Base-by-base conservation (phyloP, 495 filamentous ascomycete genomes). In the Hyaloscypha hepaticicola region DNA sequence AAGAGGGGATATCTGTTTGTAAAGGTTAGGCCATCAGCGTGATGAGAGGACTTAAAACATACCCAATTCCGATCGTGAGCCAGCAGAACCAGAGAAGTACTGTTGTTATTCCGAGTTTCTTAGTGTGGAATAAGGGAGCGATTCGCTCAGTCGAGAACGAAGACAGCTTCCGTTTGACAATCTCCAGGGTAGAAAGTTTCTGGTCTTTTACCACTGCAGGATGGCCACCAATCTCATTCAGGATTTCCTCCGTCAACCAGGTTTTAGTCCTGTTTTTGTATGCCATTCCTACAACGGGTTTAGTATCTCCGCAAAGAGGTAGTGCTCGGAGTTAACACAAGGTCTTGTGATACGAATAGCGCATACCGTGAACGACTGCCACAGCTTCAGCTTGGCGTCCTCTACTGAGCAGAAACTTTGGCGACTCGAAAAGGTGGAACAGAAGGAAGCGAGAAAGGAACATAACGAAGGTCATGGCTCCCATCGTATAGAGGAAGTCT, bases 381-480 rank as follows among this genome's bases (percentile, higher is more conserved):
- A 92, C 90, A 8, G 90, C 91, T 66, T 91, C 86, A 5, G 83
- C 79, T 70, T 93, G 88, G 14, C 88, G 85, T 16, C 89, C 90
- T n/a, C 82, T 78, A 1, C 86, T 87, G 21, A 94, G 82, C n/a
- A 93, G 76, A 69, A 81, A 94, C 71, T 96, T 96, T 25, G 91
- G 91, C 3, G 89, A 92, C 70, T 96, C 91, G 74, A 87, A 91
- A 22, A 96, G 82, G 64, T 90, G 86, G 75, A 96, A 96, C 58
- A 90, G 74, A 69, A 91, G 85, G 79, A 93, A 93, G 6, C 91
- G 90, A 61, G 87, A 76, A 58, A 87, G 67, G 73, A 92, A 94
- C 81, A 83, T 81, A 66, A 79, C 67, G 41, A 94, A 84, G 1
- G 91, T 93, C 64, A 96, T 75, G 33, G 86, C 80, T 51, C 91